Conservation (phyloP, 331 rosid genomes). For the Acacia concinna region DNA sequence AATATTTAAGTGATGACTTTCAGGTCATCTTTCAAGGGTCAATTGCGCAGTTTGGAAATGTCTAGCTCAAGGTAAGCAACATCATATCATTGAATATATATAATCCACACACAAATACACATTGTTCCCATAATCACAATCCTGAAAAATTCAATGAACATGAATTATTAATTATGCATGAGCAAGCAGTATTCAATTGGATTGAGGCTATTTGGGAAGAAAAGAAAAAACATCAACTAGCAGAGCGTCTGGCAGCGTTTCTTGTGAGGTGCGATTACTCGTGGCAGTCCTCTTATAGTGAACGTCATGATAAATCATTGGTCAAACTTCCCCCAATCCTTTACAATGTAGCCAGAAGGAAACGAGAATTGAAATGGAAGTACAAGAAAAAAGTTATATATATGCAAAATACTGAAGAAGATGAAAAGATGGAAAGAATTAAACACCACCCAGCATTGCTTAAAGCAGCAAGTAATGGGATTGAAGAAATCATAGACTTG, state of each 20-base stretch:
- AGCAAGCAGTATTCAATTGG: background rate
- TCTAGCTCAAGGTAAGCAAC: no score
- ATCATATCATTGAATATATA: no score
- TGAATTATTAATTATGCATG: background rate
- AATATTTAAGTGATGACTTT: no score
- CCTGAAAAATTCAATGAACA: no score
- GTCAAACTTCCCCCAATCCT: background rate
- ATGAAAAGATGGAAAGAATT: background rate
- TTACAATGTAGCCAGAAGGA: background rate
- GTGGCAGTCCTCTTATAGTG: background rate
- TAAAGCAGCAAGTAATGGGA: slow-evolving; percentile 19
- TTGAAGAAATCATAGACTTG: slow-evolving; percentile 27
- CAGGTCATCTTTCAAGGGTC: no score
- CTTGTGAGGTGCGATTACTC: slow-evolving; percentile 23
- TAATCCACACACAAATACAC: no score
- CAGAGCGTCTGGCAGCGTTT: background rate
- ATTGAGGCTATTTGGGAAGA: slow-evolving; percentile 5
- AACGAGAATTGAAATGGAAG: background rate
- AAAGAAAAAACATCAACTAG: slow-evolving; percentile 23
- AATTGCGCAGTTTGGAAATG: no score
- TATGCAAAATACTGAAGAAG: no score
- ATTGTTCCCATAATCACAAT: no score
- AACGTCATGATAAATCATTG: background rate
- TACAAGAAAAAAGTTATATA: background rate
- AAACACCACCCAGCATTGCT: slow-evolving; percentile 1